These are phyloP conservation scores for Circinella minor DNA, from an alignment of 371 early-diverging fungal species.

Conservation along the genomic window DNA sequence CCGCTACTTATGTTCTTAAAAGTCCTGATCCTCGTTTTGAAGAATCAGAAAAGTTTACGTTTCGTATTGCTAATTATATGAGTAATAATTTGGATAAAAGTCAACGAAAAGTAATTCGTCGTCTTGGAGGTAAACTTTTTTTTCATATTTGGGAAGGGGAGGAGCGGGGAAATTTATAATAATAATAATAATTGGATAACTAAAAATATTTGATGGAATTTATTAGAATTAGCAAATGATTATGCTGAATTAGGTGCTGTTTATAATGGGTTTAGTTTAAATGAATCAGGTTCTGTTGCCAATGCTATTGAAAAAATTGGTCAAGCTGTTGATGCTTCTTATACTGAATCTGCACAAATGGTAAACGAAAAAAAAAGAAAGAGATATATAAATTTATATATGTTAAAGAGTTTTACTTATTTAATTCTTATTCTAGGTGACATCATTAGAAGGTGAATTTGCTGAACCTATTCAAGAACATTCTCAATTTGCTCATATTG, in stretches of 20 bases:
- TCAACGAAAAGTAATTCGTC: slow-evolving; percentile 70
- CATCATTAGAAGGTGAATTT: slow-evolving; percentile 76
- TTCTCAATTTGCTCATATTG: slow-evolving; percentile 82
- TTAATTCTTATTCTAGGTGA: slow-evolving; percentile 13
- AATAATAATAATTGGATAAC: too few relatives aligned
- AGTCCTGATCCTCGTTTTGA: slow-evolving; percentile 80
- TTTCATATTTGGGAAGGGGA: neutral
- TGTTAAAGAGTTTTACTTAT: too few relatives aligned
- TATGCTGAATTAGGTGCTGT: slow-evolving; percentile 91
- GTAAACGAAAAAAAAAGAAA: slow-evolving; percentile 25
- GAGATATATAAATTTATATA: too few relatives aligned
- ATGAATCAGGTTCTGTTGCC: slow-evolving; percentile 74
- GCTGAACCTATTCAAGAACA: slow-evolving; percentile 90
- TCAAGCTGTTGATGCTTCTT: slow-evolving; percentile 87
- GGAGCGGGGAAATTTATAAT: too few relatives aligned
- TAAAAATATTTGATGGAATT: neutral
- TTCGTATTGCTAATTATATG: slow-evolving; percentile 74
- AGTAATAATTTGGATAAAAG: slow-evolving; percentile 71
- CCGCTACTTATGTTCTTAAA: slow-evolving; percentile 59
- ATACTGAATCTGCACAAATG: slow-evolving; percentile 75
- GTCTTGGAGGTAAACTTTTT: slow-evolving; percentile 63
- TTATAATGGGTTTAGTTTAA: slow-evolving; percentile 93
- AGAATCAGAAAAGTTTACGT: slow-evolving; percentile 81
- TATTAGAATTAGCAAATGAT: slow-evolving; percentile 64
- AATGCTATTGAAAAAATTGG: slow-evolving; percentile 90